These are phyloP conservation scores for Kandelia obovata DNA, from an alignment of 345 rosid species.

Conservation along the genomic window DNA sequence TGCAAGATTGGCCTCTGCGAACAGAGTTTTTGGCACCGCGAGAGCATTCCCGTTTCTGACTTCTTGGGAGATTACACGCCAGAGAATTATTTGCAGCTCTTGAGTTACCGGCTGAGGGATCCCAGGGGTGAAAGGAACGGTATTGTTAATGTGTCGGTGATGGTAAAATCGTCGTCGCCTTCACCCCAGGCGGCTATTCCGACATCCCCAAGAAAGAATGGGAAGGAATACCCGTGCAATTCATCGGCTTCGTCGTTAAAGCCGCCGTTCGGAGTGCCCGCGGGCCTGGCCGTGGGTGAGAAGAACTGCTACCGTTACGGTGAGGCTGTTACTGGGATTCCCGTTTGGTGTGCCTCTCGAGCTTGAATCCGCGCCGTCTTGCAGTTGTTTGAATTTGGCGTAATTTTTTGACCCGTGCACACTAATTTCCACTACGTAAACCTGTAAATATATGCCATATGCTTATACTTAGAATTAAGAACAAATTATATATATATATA, in stretches of 20 bases:
- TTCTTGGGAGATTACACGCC: slow-evolving; percentile 50
- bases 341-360: background rate
- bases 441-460: no score
- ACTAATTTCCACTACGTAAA: no score
- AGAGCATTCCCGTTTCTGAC: slow-evolving; percentile 53
- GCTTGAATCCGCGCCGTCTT: background rate
- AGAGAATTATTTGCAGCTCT: slow-evolving; percentile 44
- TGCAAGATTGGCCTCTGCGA: slow-evolving; percentile 28
- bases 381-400: no score
- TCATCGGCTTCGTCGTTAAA: background rate
- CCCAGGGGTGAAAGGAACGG: slow-evolving; percentile 42
- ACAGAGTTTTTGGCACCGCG: slow-evolving; percentile 37
- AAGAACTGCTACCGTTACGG: background rate
- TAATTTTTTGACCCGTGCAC: no score
- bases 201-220: no score
- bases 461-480: no score
- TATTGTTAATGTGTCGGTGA: slow-evolving; percentile 56
- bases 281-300: background rate
- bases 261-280: background rate
- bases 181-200: no score
- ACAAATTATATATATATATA: no score
- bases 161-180: slow-evolving; percentile 15
- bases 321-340: background rate
- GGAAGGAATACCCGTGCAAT: no score
- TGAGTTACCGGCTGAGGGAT: slow-evolving; percentile 70